phyloP scores from a whole-genome alignment of 2,329 filamentous ascomycete species.

The Phyllosticta citrichinensis region DNA sequence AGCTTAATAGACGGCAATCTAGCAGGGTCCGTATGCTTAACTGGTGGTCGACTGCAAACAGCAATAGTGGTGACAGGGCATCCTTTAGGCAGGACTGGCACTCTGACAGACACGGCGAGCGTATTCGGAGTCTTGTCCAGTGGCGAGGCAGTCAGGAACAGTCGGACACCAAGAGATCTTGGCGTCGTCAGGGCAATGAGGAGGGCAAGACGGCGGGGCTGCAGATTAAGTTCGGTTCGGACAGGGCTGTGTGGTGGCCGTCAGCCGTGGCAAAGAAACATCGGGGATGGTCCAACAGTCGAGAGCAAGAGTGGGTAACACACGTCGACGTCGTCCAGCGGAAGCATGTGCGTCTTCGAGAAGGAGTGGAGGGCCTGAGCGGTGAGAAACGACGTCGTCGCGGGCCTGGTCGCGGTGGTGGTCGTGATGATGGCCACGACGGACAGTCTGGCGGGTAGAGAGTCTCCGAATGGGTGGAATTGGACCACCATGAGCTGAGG shows the following conservation, averaged over 20 bases:
- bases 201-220: not conserved
- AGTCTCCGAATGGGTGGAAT: not conserved
- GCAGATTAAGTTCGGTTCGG: not conserved
- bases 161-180: not conserved
- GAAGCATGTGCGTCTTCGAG: not conserved
- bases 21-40: not conserved
- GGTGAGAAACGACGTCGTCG: not conserved
- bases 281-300: not conserved
- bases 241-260: not conserved
- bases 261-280: not conserved
- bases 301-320: not conserved
- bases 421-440: too few species aligned
- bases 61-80: not conserved
- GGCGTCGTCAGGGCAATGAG: not conserved
- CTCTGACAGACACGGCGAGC: too few species aligned
- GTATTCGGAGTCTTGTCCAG: not conserved
- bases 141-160: not conserved
- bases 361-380: not conserved
- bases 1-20: not conserved
- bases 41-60: not conserved
- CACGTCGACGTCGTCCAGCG: not conserved
- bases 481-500: not conserved
- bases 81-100: not conserved
- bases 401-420: too few species aligned
- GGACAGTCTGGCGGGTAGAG: too few species aligned